These are phyloP conservation scores for Panellus pusillus DNA, from an alignment of 768 basidiomycete species.

Conservation along the genomic window DNA sequence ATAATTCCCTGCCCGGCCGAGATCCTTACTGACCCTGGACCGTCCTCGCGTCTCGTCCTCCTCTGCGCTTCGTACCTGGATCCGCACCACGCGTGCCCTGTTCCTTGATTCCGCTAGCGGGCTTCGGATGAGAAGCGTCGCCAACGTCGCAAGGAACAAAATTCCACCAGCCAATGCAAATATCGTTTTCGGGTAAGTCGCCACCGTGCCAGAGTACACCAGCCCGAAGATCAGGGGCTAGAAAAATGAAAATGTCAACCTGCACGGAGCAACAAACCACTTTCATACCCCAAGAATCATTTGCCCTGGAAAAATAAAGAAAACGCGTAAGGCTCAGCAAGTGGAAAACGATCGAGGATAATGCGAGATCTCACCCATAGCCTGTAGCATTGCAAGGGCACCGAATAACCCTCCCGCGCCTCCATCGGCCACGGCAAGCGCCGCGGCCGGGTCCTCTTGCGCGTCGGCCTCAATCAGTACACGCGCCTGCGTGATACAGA, in stretches of 20 bases:
- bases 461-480: constrained; percentile 30
- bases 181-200: constrained; percentile 66
- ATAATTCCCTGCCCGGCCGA: constrained; percentile 13
- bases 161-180: constrained; percentile 60
- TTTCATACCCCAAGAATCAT: constrained; percentile 56
- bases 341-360: too few relatives aligned
- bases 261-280: too few relatives aligned
- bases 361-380: constrained; percentile 29
- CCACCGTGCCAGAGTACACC: constrained; percentile 70
- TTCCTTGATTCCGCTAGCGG: constrained; percentile 30
- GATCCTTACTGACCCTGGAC: constrained; percentile 49
- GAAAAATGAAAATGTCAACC: not conserved
- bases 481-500: constrained; percentile 58
- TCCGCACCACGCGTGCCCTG: constrained; percentile 17
- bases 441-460: constrained; percentile 17
- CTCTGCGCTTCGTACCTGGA: constrained; percentile 16
- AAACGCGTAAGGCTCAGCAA: too few relatives aligned
- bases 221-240: constrained; percentile 73
- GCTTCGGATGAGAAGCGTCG: constrained; percentile 41
- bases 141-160: constrained; percentile 37
- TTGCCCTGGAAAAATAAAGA: constrained; percentile 39
- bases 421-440: constrained; percentile 25
- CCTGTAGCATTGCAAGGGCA: constrained; percentile 69
- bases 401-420: constrained; percentile 64
- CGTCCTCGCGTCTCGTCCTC: constrained; percentile 43